phyloP scores from a whole-genome alignment of 768 basidiomycete species.

The Suillus weaverae region DNA sequence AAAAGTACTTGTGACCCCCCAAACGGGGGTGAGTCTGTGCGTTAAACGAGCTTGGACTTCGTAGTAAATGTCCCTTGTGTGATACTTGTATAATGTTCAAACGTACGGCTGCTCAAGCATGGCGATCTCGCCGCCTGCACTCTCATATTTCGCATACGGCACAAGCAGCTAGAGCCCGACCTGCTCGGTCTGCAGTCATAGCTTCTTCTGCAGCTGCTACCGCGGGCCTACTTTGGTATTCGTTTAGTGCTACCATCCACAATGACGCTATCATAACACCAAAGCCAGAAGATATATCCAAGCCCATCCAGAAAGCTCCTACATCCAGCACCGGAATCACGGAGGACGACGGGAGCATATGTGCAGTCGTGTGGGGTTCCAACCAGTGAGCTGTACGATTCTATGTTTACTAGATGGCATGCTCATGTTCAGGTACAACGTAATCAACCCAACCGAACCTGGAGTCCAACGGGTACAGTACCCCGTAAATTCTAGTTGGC shows the following conservation, averaged over 20 bases:
- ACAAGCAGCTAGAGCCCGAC: slow-evolving; percentile 19
- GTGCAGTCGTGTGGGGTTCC: slow-evolving; percentile 70
- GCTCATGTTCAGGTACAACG: slow-evolving; percentile 40
- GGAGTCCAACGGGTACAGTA: slow-evolving; percentile 43
- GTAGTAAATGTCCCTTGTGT: neutral
- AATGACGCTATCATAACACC: slow-evolving; percentile 32
- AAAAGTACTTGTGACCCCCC: slow-evolving; percentile 5
- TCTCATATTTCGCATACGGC: slow-evolving; percentile 27
- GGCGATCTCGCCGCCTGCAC: slow-evolving; percentile 9
- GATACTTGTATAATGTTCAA: slow-evolving; percentile 15
- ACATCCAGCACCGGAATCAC: slow-evolving; percentile 25
- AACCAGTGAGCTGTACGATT: slow-evolving; percentile 51
- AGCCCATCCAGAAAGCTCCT: slow-evolving; percentile 3
- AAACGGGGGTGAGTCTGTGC: neutral
- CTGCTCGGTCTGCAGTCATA: slow-evolving; percentile 20
- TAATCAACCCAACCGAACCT: slow-evolving; percentile 43
- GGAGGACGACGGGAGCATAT: slow-evolving; percentile 34
- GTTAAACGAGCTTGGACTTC: neutral
- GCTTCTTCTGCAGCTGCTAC: slow-evolving; percentile 34
- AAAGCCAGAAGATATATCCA: slow-evolving; percentile 6
- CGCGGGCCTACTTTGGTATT: slow-evolving; percentile 42
- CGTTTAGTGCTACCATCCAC: slow-evolving; percentile 32
- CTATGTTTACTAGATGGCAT: slow-evolving; percentile 2
- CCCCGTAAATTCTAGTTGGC: slow-evolving; percentile 54
- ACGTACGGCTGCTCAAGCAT: slow-evolving; percentile 8